phyloP scores from a whole-genome alignment of 2,329 filamentous ascomycete genomes.

The Fusarium miscanthi region DNA sequence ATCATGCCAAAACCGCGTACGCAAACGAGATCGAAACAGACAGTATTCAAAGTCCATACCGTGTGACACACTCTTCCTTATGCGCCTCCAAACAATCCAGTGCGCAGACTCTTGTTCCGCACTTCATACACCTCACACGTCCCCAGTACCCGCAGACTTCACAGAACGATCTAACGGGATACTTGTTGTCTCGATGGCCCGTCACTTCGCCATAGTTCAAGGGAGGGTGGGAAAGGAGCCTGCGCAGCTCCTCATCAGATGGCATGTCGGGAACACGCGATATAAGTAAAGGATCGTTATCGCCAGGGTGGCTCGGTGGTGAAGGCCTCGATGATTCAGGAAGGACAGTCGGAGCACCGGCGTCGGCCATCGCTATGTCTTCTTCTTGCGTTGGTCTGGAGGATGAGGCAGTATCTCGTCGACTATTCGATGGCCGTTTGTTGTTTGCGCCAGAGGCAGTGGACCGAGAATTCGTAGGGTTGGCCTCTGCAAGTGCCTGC shows the following conservation, averaged over 20 bases:
- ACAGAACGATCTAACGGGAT: slow-evolving; percentile 75
- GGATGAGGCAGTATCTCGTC: slow-evolving; percentile 44
- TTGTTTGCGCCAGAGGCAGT: slow-evolving; percentile 46
- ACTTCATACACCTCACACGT: slow-evolving; percentile 78
- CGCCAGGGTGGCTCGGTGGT: slow-evolving; percentile 58
- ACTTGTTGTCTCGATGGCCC: slow-evolving; percentile 58
- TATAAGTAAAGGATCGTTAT: slow-evolving; percentile 68
- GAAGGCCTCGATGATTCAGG: slow-evolving; percentile 48
- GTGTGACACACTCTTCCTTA: slow-evolving; percentile 75
- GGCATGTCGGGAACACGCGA: slow-evolving; percentile 69
- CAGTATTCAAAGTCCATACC: slow-evolving; percentile 62
- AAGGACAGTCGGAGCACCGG: slow-evolving; percentile 48
- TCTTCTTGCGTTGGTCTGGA: slow-evolving; percentile 36
- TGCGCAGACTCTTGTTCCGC: slow-evolving; percentile 81
- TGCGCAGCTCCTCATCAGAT: slow-evolving; percentile 70
- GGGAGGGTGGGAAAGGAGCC: slow-evolving; percentile 71
- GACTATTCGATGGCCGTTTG: slow-evolving; percentile 45
- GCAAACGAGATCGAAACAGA: not conserved
- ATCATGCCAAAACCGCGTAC: not conserved
- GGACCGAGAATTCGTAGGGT: slow-evolving; percentile 48
- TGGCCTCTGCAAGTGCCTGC: slow-evolving; percentile 57
- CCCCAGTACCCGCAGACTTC: slow-evolving; percentile 88
- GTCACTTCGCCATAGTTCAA: slow-evolving; percentile 75
- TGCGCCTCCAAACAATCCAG: slow-evolving; percentile 79
- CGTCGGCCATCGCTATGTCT: slow-evolving; percentile 46